Conservation (phyloP, 768 basidiomycete species). For the Jaapia argillacea region DNA sequence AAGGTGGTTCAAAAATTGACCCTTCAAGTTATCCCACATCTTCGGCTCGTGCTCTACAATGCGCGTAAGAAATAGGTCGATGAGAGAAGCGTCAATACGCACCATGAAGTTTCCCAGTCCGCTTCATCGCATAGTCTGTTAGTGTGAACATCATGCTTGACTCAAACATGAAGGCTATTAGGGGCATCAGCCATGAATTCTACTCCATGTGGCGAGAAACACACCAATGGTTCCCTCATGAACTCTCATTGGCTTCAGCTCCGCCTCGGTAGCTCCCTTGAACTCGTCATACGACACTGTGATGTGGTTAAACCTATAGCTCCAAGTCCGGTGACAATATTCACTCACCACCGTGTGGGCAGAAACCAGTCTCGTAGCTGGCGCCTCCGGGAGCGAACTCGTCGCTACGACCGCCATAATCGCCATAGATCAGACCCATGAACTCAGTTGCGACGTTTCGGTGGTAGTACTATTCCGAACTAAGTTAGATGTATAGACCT, state of each 20-base stretch:
- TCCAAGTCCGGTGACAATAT: not conserved
- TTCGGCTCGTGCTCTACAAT: constrained; percentile 45
- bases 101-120: constrained; percentile 51
- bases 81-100: constrained; percentile 6
- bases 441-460: constrained; percentile 54
- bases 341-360: constrained; percentile 47
- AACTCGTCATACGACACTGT: constrained; percentile 52
- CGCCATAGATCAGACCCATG: constrained; percentile 56
- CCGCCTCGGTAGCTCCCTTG: constrained; percentile 43
- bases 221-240: constrained; percentile 44
- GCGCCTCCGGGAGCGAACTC: constrained; percentile 52
- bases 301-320: not conserved
- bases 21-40: constrained; percentile 57
- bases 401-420: constrained; percentile 53
- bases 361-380: constrained; percentile 56
- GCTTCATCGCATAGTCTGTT: constrained; percentile 54
- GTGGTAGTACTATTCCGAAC: constrained; percentile 42
- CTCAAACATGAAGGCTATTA: constrained; percentile 53
- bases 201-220: constrained; percentile 6
- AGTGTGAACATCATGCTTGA: constrained; percentile 52
- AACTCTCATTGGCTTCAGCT: constrained; percentile 39
- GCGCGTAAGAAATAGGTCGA: not conserved
- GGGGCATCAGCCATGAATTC: not conserved
- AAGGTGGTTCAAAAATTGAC: constrained; percentile 47
- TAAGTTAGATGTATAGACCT: not conserved